phyloP scores from a whole-genome alignment of 768 basidiomycete species.

The Agaricus subrufescens region DNA sequence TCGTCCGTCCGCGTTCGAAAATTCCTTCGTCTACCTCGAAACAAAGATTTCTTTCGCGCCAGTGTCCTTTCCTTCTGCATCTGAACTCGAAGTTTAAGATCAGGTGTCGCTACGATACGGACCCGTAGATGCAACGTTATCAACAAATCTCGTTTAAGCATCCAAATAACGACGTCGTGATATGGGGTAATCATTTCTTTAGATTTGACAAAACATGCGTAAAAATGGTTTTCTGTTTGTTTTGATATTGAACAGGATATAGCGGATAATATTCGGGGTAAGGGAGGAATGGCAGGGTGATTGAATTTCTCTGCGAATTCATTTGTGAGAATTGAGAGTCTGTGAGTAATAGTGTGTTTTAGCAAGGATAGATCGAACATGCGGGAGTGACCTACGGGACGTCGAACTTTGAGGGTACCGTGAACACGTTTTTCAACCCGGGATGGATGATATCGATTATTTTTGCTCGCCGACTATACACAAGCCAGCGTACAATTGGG shows the following conservation, averaged over 20 bases:
- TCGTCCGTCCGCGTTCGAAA: constrained; percentile 14
- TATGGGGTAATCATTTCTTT: constrained; percentile 68
- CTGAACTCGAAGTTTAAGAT: constrained; percentile 71
- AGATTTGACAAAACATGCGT: constrained; percentile 67
- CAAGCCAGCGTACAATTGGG: constrained; percentile 89
- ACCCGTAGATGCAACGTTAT: constrained; percentile 83
- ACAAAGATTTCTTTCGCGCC: constrained; percentile 20
- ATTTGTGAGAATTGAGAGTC: constrained; percentile 46
- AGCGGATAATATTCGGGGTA: constrained; percentile 68
- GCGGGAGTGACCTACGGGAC: constrained; percentile 44
- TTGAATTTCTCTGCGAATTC: constrained; percentile 64
- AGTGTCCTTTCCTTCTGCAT: constrained; percentile 33
- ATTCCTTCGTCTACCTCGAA: constrained; percentile 15
- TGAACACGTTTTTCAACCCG: constrained; percentile 78
- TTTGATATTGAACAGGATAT: constrained; percentile 68
- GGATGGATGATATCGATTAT: constrained; percentile 82
- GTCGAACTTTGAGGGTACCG: constrained; percentile 62
- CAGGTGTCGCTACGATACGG: constrained; percentile 72
- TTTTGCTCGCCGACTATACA: constrained; percentile 86
- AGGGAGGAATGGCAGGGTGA: constrained; percentile 54
- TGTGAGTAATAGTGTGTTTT: constrained; percentile 15
- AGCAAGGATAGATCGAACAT: not conserved
- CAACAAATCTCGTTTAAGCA: constrained; percentile 83
- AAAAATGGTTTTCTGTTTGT: constrained; percentile 70
- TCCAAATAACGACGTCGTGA: constrained; percentile 84